Evolutionary conservation across 495 filamentous ascomycete genomes (phyloP), one percentile per base, ranked within the genome.

Genomic region (Melanomma pulvis-pyrius): DNA sequence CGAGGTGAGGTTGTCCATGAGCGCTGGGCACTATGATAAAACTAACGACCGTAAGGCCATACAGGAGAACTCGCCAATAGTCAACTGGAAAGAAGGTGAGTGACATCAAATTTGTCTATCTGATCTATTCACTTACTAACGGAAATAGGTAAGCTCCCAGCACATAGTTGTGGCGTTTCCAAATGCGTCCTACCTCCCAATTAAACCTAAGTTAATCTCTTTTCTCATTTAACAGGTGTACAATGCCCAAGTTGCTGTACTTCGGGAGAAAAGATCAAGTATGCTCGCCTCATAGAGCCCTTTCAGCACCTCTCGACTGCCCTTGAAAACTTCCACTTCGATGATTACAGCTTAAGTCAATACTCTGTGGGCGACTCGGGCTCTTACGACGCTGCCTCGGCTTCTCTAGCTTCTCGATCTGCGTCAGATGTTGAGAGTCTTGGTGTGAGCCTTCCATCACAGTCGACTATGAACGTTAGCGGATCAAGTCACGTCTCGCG

Each of bases 11-110:
- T 6, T 1, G 22, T 9, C n/a, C 0, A n/a, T 52, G 46, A 21
- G 1, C 1, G 36, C n/a, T 50, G 9, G 48, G 5, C 7, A 3
- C 11, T 6, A 25, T 6, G 48, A 9, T 50, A 25, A 8, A 17
- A 49, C 50, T 58, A 1, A 69, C 53, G 34, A 13, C 29, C 26
- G 1, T 2, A 24, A 66, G 58, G 63, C 59, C 36, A 39, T 71
- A n/a, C 58, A 71, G 39, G 63, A 64, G 19, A 67, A 71, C 25
- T 63, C 63, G 17, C 68, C 68, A 1, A 63, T 67, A 22, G 52
- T 71, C 17, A 59, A 67, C 21, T 71, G 68, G 68, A 71, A 71
- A 64, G 68, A 71, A 58, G 63, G 67, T 68, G 17, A 15, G 11
- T n/a, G 22, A 54, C 24, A 11, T 21, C 29, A 25, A 11, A n/a